Conservation (phyloP, 1,139 yeast species). For the Tardiomyces blankii region DNA sequence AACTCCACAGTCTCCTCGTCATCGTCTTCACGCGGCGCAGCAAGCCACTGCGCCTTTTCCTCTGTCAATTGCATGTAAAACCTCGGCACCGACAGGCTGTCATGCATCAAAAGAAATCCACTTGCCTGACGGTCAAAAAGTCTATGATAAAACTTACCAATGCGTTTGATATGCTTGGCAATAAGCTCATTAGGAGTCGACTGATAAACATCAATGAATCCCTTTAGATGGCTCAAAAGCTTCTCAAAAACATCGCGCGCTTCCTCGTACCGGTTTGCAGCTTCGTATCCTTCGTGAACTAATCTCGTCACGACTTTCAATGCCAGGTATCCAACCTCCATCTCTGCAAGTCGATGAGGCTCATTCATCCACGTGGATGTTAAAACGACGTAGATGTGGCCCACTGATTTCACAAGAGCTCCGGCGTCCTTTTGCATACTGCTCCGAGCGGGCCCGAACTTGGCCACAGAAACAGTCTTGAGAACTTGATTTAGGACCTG, state of each 20-base stretch:
- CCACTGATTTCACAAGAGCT: conserved; percentile 44
- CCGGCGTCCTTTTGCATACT: conserved; percentile 70
- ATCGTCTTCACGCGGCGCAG: conserved; percentile 30
- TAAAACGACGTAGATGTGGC: conserved; percentile 45
- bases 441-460: conserved; percentile 73
- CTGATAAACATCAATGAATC: conserved; percentile 44
- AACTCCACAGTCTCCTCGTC: conserved; percentile 44
- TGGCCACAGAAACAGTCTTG: conserved; percentile 59
- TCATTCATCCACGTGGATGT: conserved; percentile 50
- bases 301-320: conserved; percentile 66
- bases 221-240: conserved; percentile 50
- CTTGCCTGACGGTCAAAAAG: conserved; percentile 52
- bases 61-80: conserved; percentile 46
- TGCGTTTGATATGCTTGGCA: conserved; percentile 63
- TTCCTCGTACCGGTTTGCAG: conserved; percentile 48
- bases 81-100: conserved; percentile 47
- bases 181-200: conserved; percentile 42
- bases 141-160: conserved; percentile 60
- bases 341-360: conserved; percentile 30
- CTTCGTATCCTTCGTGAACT: conserved; percentile 66
- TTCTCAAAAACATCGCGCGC: conserved; percentile 49
- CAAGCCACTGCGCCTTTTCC: conserved; percentile 42
- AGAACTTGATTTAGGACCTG: conserved; percentile 65
- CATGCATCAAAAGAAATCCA: conserved; percentile 58
- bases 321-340: conserved; percentile 68